Base-by-base conservation (phyloP, 1,284 basidiomycete genomes). In the Butyriboletus appendiculatus region DNA sequence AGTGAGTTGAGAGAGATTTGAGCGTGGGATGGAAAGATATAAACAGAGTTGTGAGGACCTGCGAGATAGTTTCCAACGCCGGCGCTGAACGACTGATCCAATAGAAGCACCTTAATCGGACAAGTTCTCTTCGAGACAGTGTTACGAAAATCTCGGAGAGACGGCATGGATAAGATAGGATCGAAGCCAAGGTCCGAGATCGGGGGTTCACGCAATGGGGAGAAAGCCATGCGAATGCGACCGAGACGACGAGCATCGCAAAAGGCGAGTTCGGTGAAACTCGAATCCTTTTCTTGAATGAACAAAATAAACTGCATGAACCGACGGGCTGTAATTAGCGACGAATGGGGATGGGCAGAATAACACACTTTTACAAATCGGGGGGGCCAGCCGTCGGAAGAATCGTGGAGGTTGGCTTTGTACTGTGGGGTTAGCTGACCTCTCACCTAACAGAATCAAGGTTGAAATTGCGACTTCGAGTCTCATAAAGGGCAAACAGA, bases 11-110 rank as follows among this genome's bases (percentile, higher is more conserved):
- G 37, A 18, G 37, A 26, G 28, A 20, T 18, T 22, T 44, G 43
- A 40, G 38, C 15, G 2, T 20, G 40, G 9, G 6, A n/a, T 22
- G 18, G 30, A 42, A 33, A 28, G 32, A 42, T 26, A 48, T 20
- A 16, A 16, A 47, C 4, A 5, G 26, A 38, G 5, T 6, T 35
- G 35, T 15, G 52, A 42, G 56, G 60, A 83, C 89, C 89, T 60
- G 90, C 90, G 2, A 92, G 82, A 88, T 89, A 93, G 67, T 94
- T 94, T 1, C 92, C 91, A 4, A 94, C 81, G 1, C 92, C 92
- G 3, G 88, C 88, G 58, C 82, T 87, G 73, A 92, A 91, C 0
- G 85, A 82, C 67, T 94, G 92, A 69, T 94, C 87, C 44, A 94
- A 80, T 15, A 94, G 77, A 14, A 94, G 75, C 1, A 88, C 85